These are phyloP conservation scores for Primulina tabacum DNA, from an alignment of 257 asterid genomes.

Conservation along the genomic window DNA sequence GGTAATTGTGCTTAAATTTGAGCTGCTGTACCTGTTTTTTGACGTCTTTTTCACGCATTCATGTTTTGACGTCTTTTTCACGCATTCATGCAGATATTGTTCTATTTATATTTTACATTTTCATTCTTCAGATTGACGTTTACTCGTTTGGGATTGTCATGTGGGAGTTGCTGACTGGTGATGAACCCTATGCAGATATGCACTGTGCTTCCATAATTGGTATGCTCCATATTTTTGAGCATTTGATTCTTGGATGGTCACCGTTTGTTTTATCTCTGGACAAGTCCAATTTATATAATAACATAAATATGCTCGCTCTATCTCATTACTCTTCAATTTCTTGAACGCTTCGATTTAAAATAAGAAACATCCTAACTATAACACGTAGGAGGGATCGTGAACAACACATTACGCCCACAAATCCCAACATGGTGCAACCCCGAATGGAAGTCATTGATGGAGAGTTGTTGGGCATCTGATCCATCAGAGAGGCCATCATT, in stretches of 20 bases:
- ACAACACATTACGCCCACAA: constrained; percentile 85
- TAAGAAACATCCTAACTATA: background rate
- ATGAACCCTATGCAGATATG: constrained; percentile 94
- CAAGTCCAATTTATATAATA: background rate
- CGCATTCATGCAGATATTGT: background rate
- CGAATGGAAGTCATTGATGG: constrained; percentile 96
- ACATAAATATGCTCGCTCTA: too few species aligned
- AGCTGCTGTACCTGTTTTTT: background rate
- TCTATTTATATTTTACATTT: background rate
- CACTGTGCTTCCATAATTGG: constrained; percentile 97
- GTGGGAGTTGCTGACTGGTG: constrained; percentile 99
- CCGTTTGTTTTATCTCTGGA: background rate
- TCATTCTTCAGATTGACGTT: constrained; percentile 68
- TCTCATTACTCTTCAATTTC: constrained; percentile 1
- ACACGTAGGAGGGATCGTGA: constrained; percentile 80
- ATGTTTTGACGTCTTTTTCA: background rate
- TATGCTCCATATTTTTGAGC: constrained; percentile 28
- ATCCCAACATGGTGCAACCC: constrained; percentile 98
- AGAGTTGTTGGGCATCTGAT: constrained; percentile 36
- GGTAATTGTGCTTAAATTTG: constrained; percentile 38
- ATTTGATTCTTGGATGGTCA: background rate
- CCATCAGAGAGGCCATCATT: background rate
- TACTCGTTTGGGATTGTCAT: constrained; percentile 93
- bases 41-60: constrained; percentile 2
- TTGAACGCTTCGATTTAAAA: background rate